Evolutionary conservation across 176 grass and related monocot genomes (phyloP).

Genomic region (Poa pratensis): DNA sequence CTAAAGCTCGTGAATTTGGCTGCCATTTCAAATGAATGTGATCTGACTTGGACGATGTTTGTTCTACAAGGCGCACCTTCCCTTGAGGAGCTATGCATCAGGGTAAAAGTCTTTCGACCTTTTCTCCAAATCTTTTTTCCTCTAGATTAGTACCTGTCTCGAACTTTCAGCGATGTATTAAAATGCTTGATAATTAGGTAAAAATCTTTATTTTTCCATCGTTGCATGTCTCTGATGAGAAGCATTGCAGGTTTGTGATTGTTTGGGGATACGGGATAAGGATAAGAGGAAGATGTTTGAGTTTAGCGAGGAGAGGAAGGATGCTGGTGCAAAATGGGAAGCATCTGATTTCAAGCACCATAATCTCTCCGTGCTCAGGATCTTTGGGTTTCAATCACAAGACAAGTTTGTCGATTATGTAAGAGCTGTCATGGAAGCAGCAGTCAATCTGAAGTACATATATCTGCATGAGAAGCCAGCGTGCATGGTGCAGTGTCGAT

Average conservation of each 20-base stretch:
- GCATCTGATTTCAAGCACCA: background rate
- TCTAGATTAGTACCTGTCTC: background rate
- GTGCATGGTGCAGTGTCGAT: background rate
- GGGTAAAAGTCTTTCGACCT: background rate
- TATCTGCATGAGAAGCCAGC: background rate
- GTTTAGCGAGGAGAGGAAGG: background rate
- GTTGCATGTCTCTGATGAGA: background rate
- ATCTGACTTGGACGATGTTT: background rate
- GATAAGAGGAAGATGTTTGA: background rate
- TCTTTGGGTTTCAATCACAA: constrained; percentile 6
- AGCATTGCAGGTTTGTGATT: background rate
- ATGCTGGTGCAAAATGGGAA: background rate
- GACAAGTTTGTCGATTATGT: background rate
- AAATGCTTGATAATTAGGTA: background rate
- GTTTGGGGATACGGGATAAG: background rate
- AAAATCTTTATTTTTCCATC: background rate
- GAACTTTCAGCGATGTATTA: background rate
- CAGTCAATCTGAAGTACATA: background rate
- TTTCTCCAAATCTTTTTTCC: background rate
- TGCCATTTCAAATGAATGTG: background rate
- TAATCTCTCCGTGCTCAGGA: background rate
- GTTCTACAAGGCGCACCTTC: background rate
- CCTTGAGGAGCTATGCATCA: constrained; percentile 18
- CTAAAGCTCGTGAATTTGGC: background rate
- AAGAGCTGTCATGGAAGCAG: background rate